phyloP scores from a whole-genome alignment of 345 rosid species.

The Zanthoxylum bungeanum region DNA sequence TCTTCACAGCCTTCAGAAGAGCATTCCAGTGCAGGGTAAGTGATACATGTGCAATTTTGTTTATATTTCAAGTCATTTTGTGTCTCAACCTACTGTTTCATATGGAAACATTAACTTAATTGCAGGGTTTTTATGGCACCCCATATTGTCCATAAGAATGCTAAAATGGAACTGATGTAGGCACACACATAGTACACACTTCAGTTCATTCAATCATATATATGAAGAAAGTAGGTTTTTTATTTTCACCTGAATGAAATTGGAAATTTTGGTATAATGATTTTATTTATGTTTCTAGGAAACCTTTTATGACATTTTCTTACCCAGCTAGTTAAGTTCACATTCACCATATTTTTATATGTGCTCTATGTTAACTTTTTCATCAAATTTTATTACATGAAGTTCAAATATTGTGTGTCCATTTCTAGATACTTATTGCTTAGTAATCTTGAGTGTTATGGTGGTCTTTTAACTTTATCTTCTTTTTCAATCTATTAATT shows the following conservation, averaged over 20 bases:
- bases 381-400: not conserved
- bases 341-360: not conserved
- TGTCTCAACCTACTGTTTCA: not conserved
- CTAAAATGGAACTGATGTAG: not conserved
- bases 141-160: not conserved
- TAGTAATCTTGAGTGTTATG: not conserved
- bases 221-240: not conserved
- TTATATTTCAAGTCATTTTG: not conserved
- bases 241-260: not conserved
- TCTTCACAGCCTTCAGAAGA: constrained; percentile 18
- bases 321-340: not conserved
- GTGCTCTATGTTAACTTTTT: not conserved
- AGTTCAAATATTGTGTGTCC: not conserved
- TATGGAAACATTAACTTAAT: not conserved
- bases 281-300: not conserved
- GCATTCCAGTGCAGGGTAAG: constrained; percentile 18
- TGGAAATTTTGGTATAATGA: not conserved
- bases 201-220: no score
- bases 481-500: not conserved
- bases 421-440: not conserved
- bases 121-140: no score
- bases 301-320: not conserved
- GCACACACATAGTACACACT: not conserved
- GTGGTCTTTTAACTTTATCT: no score
- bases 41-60: not conserved